These are phyloP conservation scores for Termitomyces sp. DNA, from an alignment of 1,284 basidiomycete species.

Conservation along the genomic window DNA sequence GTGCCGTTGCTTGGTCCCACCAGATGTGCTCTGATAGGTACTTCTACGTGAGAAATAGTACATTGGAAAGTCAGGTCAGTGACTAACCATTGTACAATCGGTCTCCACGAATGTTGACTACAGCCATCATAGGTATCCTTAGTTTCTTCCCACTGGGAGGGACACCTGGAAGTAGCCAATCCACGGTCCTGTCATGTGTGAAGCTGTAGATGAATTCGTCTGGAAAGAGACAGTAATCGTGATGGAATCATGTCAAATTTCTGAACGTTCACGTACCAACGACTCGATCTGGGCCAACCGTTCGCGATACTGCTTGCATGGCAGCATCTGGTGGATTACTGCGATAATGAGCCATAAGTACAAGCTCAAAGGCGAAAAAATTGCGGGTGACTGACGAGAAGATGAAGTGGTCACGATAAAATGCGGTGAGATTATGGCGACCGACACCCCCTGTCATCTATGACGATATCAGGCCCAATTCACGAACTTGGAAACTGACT, in stretches of 20 bases:
- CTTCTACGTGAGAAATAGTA: background rate
- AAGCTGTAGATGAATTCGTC: constrained; percentile 45
- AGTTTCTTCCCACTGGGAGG: constrained; percentile 47
- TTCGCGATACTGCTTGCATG: constrained; percentile 43
- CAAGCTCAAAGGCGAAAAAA: background rate
- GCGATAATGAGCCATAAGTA: background rate
- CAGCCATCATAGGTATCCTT: constrained; percentile 48
- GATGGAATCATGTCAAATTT: background rate
- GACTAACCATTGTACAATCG: constrained; percentile 40
- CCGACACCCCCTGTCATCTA: constrained; percentile 54
- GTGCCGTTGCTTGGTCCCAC: constrained; percentile 44
- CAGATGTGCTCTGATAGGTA: constrained; percentile 39
- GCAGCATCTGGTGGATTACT: constrained; percentile 43
- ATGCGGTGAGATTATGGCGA: constrained; percentile 42
- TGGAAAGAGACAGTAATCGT: constrained; percentile 11
- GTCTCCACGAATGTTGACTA: constrained; percentile 55
- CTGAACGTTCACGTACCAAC: constrained; percentile 30
- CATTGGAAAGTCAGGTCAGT: background rate
- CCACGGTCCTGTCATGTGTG: constrained; percentile 42
- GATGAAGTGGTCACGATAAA: constrained; percentile 51
- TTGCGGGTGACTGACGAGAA: constrained; percentile 32
- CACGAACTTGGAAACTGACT: background rate
- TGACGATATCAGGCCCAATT: background rate
- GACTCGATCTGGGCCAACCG: constrained; percentile 47
- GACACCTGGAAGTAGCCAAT: constrained; percentile 47